These are phyloP conservation scores for Zymoseptoria brevis DNA, from an alignment of 2,329 filamentous ascomycete genomes.

Conservation along the genomic window DNA sequence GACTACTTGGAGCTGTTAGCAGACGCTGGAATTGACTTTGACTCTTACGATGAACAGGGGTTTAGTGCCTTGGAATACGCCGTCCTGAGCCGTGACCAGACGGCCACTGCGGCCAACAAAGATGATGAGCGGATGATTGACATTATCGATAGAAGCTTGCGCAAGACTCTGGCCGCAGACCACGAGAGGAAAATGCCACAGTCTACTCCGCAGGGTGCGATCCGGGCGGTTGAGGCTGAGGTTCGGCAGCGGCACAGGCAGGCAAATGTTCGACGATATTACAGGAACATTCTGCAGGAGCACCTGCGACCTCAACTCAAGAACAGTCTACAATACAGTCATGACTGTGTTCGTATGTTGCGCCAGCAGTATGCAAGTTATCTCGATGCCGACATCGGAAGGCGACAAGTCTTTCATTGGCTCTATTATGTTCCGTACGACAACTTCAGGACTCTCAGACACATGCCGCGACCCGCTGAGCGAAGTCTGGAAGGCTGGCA, in stretches of 20 bases:
- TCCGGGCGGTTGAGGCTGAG: neutral
- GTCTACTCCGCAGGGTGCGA: neutral
- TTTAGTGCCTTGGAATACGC: constrained; percentile 35
- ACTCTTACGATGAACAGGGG: constrained; percentile 28
- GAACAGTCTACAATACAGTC: neutral
- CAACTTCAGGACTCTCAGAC: neutral
- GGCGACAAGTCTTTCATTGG: no score
- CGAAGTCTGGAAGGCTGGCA: neutral
- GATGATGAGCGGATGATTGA: neutral
- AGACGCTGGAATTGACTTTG: constrained; percentile 28
- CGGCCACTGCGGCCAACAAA: constrained; percentile 14
- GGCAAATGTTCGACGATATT: neutral
- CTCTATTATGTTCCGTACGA: no score
- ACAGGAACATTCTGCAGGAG: neutral
- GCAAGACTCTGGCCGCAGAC: neutral
- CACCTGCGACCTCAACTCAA: neutral
- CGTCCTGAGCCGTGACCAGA: constrained; percentile 27
- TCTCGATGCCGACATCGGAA: neutral
- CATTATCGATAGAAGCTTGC: neutral
- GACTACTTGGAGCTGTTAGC: constrained; percentile 30
- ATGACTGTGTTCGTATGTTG: neutral
- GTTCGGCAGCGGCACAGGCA: neutral
- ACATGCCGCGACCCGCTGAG: neutral
- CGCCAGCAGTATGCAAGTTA: neutral
- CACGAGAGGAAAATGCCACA: neutral